Conservation (phyloP, 352 stramenopile species). For the Globisporangium heterothallicum region DNA sequence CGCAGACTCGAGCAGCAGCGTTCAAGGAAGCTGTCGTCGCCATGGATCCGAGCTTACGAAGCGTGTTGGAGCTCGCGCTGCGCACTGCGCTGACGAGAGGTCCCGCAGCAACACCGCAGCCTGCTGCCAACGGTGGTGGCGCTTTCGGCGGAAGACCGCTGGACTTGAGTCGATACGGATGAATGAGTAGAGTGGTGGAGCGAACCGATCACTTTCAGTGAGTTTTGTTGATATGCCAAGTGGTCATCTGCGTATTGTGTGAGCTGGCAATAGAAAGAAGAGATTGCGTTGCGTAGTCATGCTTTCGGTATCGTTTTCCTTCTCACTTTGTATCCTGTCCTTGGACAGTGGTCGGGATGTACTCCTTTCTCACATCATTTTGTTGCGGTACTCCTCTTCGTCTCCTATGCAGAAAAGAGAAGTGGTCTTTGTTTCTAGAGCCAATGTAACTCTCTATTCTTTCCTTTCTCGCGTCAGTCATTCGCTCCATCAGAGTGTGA, state of each 20-base stretch:
- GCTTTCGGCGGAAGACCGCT: conserved; percentile 19
- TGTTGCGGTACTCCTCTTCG: neutral
- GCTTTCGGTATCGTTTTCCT: no score
- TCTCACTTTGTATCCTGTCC: no score
- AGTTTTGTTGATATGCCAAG: no score
- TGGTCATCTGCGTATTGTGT: no score
- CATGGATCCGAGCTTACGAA: conserved; percentile 30
- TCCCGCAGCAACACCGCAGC: neutral
- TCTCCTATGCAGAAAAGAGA: neutral
- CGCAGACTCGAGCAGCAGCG: conserved; percentile 37
- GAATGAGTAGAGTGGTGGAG: no score
- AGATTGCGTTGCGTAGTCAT: no score
- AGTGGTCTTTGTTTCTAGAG: neutral
- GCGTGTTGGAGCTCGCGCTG: conserved; percentile 36
- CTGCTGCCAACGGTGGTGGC: neutral
- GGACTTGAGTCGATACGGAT: conserved; percentile 49
- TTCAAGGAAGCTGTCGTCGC: conserved; percentile 50
- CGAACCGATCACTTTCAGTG: neutral
- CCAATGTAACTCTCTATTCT: neutral
- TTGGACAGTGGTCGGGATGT: no score
- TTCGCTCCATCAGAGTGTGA: conserved; percentile 28
- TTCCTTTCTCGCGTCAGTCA: no score
- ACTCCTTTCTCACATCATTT: neutral
- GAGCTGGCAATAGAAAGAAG: no score
- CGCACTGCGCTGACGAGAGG: conserved; percentile 36